Percentiles rank a stretch among this genome's conserved stretches.
These are phyloP conservation scores for Pseudomonodictys pantanalensis DNA, from an alignment of 495 filamentous ascomycete genomes.

Conservation along the genomic window DNA sequence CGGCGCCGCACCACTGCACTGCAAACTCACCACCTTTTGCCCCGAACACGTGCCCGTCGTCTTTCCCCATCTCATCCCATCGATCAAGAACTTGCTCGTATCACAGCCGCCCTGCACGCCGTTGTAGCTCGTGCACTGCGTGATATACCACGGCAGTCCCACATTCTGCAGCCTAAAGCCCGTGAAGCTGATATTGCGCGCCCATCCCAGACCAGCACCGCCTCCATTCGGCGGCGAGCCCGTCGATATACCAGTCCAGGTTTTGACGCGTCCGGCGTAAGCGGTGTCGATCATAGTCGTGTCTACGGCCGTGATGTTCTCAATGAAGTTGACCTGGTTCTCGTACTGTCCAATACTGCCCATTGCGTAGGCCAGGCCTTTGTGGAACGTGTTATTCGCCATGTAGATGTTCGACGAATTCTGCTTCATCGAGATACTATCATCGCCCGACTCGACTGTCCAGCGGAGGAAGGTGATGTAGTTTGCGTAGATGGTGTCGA, in stretches of 20 bases:
- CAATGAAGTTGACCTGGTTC: not conserved
- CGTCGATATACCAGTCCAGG: not conserved
- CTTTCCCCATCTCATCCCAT: constrained; percentile 50
- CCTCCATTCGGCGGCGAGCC: not conserved
- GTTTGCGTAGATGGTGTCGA: constrained; percentile 1
- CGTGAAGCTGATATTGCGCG: not conserved
- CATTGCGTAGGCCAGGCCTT: not conserved
- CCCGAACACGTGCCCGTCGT: constrained; percentile 55
- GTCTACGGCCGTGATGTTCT: not conserved
- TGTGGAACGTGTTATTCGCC: not conserved
- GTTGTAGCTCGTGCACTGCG: constrained; percentile 11
- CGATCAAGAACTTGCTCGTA: constrained; percentile 21
- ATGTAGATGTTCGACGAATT: constrained; percentile 20
- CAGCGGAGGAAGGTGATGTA: not conserved
- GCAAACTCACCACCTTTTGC: not conserved
- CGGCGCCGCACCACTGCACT: not conserved
- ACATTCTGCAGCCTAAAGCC: constrained; percentile 14
- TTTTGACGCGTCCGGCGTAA: not conserved
- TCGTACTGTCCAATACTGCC: not conserved
- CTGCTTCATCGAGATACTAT: constrained; percentile 21
- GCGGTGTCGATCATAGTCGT: not conserved
- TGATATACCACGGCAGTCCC: constrained; percentile 21
- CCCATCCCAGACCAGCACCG: not conserved
- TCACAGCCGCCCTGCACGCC: constrained; percentile 4
- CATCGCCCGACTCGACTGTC: not conserved